Evolutionary conservation across 2,329 filamentous ascomycete genomes (phyloP).

Genomic region (Curvularia sp.): DNA sequence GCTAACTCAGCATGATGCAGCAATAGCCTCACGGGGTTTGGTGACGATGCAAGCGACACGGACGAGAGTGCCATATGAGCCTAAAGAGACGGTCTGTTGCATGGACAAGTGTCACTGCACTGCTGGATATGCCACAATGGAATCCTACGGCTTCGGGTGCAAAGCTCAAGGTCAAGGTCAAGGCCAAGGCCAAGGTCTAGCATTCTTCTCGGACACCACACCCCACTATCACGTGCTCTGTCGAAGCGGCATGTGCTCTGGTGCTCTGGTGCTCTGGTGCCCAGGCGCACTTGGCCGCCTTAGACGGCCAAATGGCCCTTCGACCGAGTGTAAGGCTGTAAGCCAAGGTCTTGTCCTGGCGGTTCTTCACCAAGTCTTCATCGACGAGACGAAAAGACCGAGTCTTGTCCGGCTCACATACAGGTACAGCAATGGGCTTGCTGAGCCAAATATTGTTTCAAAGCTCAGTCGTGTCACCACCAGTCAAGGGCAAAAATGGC

Average conservation of each 20-base stretch:
- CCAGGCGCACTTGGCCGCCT: neutral
- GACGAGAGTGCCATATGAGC: conserved; percentile 16
- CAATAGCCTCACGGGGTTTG: conserved; percentile 29
- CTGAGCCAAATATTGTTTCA: conserved; percentile 22
- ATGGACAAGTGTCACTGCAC: conserved; percentile 19
- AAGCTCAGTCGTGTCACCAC: conserved; percentile 17
- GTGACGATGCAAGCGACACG: conserved; percentile 22
- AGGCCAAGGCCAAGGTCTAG: too few relatives aligned
- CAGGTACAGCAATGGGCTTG: neutral
- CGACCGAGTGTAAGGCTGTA: neutral
- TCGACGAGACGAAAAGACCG: neutral
- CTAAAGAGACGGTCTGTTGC: conserved; percentile 4
- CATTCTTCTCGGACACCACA: conserved; percentile 1
- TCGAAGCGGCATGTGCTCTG: neutral
- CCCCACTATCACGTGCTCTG: conserved; percentile 14
- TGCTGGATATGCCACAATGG: conserved; percentile 4
- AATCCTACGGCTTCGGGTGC: conserved; percentile 6
- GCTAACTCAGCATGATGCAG: conserved; percentile 32
- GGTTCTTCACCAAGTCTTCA: neutral
- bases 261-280: neutral
- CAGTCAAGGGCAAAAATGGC: neutral
- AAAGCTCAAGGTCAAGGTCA: too few relatives aligned
- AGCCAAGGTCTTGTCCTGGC: neutral
- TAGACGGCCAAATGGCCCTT: neutral
- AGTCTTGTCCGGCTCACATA: neutral